phyloP scores from a whole-genome alignment of 306 rosid species.

The Styphnolobium japonicum region DNA sequence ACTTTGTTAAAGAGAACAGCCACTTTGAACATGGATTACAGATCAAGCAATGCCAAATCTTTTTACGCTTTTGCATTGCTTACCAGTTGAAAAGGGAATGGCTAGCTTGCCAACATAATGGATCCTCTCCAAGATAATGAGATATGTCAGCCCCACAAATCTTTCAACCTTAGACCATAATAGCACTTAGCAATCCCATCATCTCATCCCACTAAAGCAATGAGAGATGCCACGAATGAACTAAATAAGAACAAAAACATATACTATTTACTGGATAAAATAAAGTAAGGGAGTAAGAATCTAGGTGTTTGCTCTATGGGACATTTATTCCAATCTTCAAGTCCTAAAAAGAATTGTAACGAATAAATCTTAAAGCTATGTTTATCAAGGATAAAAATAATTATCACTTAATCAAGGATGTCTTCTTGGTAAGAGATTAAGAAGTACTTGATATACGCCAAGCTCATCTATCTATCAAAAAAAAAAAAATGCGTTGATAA shows the following conservation, averaged over 20 bases:
- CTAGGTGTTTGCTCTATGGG: background rate
- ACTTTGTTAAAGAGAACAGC: no score
- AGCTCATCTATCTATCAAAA: no score
- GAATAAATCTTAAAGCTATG: background rate
- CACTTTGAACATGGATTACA: no score
- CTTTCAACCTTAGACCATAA: slow-evolving; percentile 27
- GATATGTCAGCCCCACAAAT: slow-evolving; percentile 36
- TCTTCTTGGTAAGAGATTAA: no score
- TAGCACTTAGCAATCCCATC: slow-evolving; percentile 21
- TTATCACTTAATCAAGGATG: background rate
- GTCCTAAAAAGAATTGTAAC: background rate
- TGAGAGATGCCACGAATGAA: slow-evolving; percentile 19
- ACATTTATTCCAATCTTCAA: background rate
- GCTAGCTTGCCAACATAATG: background rate
- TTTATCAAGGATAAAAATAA: background rate
- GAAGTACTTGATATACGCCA: no score
- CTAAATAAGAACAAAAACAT: background rate
- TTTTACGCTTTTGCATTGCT: background rate
- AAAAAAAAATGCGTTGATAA: no score
- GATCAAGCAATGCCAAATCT: no score
- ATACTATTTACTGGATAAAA: background rate
- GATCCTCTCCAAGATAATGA: background rate
- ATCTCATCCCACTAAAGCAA: slow-evolving; percentile 4
- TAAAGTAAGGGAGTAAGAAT: slow-evolving; percentile 6
- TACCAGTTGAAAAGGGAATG: background rate